phyloP scores from a whole-genome alignment of 805 yeast species.

The Metschnikowia lunata region DNA sequence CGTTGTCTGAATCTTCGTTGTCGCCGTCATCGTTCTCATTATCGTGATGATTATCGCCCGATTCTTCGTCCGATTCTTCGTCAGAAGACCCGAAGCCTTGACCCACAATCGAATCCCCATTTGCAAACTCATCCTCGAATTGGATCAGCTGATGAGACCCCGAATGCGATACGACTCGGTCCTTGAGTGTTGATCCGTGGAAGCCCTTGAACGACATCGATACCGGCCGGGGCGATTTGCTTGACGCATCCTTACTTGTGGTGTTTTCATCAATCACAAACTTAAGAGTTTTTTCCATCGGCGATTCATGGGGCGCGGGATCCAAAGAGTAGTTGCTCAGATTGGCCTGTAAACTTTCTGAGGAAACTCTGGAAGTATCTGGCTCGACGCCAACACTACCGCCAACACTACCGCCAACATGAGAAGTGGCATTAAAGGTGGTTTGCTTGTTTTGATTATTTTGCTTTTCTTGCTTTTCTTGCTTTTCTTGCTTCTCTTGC shows the following conservation, averaged over 20 bases:
- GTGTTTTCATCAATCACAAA: slow-evolving; percentile 8
- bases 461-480: background rate
- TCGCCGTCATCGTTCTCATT: no score
- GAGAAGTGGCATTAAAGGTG: background rate
- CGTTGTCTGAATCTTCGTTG: slow-evolving; percentile 1
- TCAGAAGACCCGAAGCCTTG: slow-evolving; percentile 33
- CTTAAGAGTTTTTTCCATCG: slow-evolving; percentile 11
- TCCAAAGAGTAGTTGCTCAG: background rate
- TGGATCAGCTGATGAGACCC: slow-evolving; percentile 41
- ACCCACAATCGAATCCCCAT: slow-evolving; percentile 31
- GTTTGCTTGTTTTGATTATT: background rate
- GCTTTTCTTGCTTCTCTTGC: no score
- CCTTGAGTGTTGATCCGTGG: slow-evolving; percentile 49
- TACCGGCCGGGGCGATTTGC: slow-evolving; percentile 28
- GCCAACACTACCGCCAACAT: background rate
- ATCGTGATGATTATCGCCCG: no score
- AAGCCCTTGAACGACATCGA: slow-evolving; percentile 61
- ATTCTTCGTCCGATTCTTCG: slow-evolving; percentile 15
- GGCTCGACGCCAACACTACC: no score
- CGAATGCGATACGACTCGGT: slow-evolving; percentile 15
- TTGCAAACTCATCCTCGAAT: slow-evolving; percentile 28
- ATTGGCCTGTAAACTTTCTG: background rate
- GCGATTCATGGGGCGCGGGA: slow-evolving; percentile 5
- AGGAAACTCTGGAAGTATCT: background rate
- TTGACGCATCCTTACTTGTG: background rate